Conservation (phyloP, 441 rosid genomes). For the Jatropha multifida region DNA sequence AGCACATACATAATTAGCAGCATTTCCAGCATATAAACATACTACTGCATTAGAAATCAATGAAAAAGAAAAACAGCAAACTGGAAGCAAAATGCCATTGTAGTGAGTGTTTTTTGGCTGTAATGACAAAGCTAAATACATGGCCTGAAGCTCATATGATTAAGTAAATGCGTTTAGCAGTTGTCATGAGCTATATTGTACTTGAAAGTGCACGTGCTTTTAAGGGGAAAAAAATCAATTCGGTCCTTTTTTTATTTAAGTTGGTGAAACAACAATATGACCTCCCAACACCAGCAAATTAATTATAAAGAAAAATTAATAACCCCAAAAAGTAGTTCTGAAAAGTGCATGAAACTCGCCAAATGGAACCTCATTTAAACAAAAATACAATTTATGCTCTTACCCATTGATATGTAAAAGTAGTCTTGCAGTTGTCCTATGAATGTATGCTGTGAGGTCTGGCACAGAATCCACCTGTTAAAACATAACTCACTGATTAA, state of each 20-base stretch:
- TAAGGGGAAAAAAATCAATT: not conserved
- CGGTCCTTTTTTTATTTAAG: not conserved
- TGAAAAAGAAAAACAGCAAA: not conserved
- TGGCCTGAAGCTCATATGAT: no score
- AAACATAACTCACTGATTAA: constrained; percentile 22
- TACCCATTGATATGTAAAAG: constrained; percentile 95
- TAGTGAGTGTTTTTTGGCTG: not conserved
- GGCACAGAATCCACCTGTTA: constrained; percentile 90
- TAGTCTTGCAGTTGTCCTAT: constrained; percentile 83
- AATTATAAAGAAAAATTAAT: not conserved
- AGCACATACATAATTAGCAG: not conserved
- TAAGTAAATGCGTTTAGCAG: not conserved
- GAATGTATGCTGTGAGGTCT: constrained; percentile 74
- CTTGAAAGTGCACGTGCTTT: not conserved
- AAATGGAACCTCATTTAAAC: not conserved
- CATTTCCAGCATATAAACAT: not conserved
- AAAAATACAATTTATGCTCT: constrained; percentile 21
- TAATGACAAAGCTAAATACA: not conserved
- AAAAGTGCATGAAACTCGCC: not conserved
- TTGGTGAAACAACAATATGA: not conserved
- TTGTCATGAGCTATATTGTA: not conserved
- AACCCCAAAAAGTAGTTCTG: not conserved
- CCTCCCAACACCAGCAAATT: not conserved
- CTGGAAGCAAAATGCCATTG: not conserved
- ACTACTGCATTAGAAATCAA: not conserved